Percentiles rank a stretch among this genome's conserved stretches.
Evolutionary conservation across 306 rosid genomes (phyloP).

Genomic region (Trifolium pratense): DNA sequence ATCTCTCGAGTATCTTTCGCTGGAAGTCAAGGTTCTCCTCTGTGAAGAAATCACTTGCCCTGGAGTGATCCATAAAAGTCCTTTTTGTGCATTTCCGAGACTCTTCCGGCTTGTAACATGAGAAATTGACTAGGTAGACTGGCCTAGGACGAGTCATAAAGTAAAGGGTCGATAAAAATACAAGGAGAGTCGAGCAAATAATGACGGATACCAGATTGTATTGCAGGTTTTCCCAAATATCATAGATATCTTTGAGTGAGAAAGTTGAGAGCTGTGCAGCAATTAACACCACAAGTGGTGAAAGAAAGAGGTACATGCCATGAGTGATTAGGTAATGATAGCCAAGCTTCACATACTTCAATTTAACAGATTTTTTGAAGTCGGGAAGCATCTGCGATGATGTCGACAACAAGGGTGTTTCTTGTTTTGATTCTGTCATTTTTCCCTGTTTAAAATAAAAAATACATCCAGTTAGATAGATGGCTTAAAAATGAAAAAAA

Average conservation of each 20-base stretch:
- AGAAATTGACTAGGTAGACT: slow-evolving; percentile 80
- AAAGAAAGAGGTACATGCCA: slow-evolving; percentile 78
- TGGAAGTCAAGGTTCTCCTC: slow-evolving; percentile 75
- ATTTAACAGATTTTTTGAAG: slow-evolving; percentile 74
- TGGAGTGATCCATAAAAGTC: slow-evolving; percentile 72
- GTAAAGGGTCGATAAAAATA: slow-evolving; percentile 70
- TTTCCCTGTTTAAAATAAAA: slow-evolving; percentile 47
- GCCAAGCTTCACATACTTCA: slow-evolving; percentile 87
- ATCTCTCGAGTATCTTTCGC: slow-evolving; percentile 80
- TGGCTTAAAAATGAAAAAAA: neutral
- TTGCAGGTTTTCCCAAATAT: slow-evolving; percentile 79
- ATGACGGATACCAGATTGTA: slow-evolving; percentile 72
- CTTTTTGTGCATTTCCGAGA: slow-evolving; percentile 71
- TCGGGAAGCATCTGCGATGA: slow-evolving; percentile 72
- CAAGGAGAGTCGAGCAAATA: slow-evolving; percentile 74
- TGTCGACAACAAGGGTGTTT: slow-evolving; percentile 58
- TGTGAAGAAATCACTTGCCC: slow-evolving; percentile 59
- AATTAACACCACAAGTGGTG: slow-evolving; percentile 69
- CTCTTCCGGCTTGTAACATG: slow-evolving; percentile 84
- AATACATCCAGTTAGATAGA: slow-evolving; percentile 12
- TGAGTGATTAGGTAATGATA: slow-evolving; percentile 84
- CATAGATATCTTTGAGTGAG: slow-evolving; percentile 65
- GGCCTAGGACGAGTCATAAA: slow-evolving; percentile 76
- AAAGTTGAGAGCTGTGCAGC: slow-evolving; percentile 77
- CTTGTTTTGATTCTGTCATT: slow-evolving; percentile 63